Conservation (phyloP, 371 early-diverging fungal species). For the Zychaea mexicana region DNA sequence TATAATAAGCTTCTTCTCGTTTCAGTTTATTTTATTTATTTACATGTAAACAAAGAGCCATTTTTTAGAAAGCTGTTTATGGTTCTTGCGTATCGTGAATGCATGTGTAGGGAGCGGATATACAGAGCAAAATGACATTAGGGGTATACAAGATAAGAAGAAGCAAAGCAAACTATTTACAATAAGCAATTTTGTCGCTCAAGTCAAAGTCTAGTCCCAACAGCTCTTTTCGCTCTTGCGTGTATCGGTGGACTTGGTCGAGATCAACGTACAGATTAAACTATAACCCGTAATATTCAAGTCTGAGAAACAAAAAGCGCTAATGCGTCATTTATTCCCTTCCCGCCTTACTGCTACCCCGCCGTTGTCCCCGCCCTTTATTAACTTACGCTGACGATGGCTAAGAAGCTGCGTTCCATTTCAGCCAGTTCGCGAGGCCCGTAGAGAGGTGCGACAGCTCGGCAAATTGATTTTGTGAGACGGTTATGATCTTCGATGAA, state of each 20-base stretch:
- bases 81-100: not conserved
- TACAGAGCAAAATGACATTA: not conserved
- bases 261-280: constrained; percentile 21
- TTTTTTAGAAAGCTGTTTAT: not conserved
- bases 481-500: constrained; percentile 59
- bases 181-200: not conserved
- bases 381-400: constrained; percentile 10
- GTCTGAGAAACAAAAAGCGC: not conserved
- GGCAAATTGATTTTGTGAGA: constrained; percentile 28
- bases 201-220: not conserved
- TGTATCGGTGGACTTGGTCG: constrained; percentile 9
- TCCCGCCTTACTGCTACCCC: not conserved
- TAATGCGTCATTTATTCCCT: not conserved
- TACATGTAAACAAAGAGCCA: not conserved
- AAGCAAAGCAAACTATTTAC: not conserved
- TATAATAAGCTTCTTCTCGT: not conserved
- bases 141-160: too few species aligned
- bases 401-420: constrained; percentile 48
- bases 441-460: constrained; percentile 47
- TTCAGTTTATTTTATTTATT: not conserved
- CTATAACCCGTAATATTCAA: not conserved
- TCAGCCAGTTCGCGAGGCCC: constrained; percentile 56
- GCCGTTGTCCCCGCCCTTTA: not conserved
- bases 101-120: too few species aligned
- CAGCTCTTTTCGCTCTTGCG: constrained; percentile 8